Evolutionary conservation across 768 basidiomycete species (phyloP), one percentile per base, ranked within the genome.

Genomic region (Rhodotorula sphaerocarpa): DNA sequence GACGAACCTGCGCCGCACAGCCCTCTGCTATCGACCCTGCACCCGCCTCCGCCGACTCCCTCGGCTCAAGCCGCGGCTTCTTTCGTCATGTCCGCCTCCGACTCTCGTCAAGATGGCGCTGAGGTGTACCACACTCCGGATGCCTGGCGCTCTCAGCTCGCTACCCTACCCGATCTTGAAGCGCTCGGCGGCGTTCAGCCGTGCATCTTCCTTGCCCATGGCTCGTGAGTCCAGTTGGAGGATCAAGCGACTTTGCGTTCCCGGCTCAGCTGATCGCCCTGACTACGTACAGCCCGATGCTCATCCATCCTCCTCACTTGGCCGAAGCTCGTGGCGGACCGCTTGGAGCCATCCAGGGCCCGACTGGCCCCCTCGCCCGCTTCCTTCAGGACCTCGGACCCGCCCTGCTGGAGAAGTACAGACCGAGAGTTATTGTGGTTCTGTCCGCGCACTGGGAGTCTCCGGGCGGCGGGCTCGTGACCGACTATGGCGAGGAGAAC

Each of bases 371-470:
- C 2, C 76, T 86, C 23, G 81, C 80, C 2, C 70, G 71, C 18
- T 88, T 88, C 73, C 74, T 70, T 4, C 18, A 41, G 5, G 69
- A 66, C 41, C 55, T 70, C 47, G 65, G 70, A 0, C 82, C 83
- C 2, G 77, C 77, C 0, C 72, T 87, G 33, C 69, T 87, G 45
- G 71, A 80, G 59, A 88, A 87, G 73, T 89, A 89, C 74, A 78
- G 82, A 50, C 86, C 86, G 5, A 84, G 82, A 71, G 86, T 60
- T 3, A 84, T 87, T 55, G 81, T 88, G 7, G 86, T 88, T 2
- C 87, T 88, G 76, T 86, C 84, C 65, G 87, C 87, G 16, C 87
- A 88, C 70, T 88, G 86, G 86, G 87, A 89, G 72, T 84, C 85
- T 2, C 55, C 59, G 16, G 79, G 76, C 3, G 81, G 83, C 72